Evolutionary conservation across 2,329 filamentous ascomycete species (phyloP), one percentile per base, ranked within the genome.

Genomic region (Aspergillus sp.): DNA sequence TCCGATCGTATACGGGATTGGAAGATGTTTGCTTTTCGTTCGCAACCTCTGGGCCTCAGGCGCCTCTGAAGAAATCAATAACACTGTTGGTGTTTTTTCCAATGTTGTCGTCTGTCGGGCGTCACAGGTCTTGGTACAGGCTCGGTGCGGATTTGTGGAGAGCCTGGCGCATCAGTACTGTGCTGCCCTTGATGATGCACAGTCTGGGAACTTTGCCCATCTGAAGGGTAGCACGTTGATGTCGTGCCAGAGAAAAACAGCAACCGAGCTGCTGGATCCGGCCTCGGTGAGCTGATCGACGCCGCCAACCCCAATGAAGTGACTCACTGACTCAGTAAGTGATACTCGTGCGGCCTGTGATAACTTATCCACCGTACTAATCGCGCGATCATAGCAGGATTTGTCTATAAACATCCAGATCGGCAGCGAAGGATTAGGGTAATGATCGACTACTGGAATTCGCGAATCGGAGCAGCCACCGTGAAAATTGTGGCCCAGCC

Each of bases 21-120:
- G 68, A 76, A 33, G 73, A 77, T 52, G 69, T 76, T 8, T 57
- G 73, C 6, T 79, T 76, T 66, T 76, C 73, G 14, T 74, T 74
- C 54, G 76, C 72, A 3, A 68, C 76, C n/a, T 73, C 71, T 52
- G 77, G 77, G 1, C 69, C 76, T 4, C 70, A 77, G 33, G 67
- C 70, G 14, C 66, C 70, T 15, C 66, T 77, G 11, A 70, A 52
- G 19, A 56, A 12, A 58, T 78, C 12, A 67, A 73, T 41, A 65
- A 71, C 48, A 74, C 78, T 9, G 64, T 77, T 27, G 77, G 75
- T 7, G 70, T 76, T 1, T 57, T 61, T 19, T 52, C 61, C 6
- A 61, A 61, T 41, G 53, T 56, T 14, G 48, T 62, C 5, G 33
- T 62, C n/a, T 60, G 55, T 17, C 55, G 60, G 8, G 52, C 50